Evolutionary conservation across 768 basidiomycete genomes (phyloP), one percentile per base, ranked within the genome.

Genomic region (Coprinellus aureogranulatus): DNA sequence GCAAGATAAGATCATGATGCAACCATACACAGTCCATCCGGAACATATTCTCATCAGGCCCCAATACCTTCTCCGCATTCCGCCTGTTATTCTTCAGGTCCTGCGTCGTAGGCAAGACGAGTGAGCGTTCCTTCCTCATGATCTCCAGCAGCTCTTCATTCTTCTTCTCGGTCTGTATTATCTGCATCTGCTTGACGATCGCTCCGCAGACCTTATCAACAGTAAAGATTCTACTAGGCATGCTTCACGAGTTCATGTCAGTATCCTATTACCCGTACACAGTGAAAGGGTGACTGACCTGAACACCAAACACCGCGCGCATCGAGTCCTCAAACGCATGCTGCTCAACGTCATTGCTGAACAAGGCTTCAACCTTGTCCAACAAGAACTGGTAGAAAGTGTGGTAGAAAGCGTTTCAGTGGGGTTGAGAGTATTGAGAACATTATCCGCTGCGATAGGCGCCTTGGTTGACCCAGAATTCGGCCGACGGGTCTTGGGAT

Each of bases 311-410:
- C 79, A 94, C 87, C 55, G 80, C 81, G 42, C 96, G 80, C 77
- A 96, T 82, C 64, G 90, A 90, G 63, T 99, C 97, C 72, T 98
- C 96, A 68, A 95, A 98, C 3, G 78, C 81, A 42, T 78, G 75
- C 61, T 88, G 88, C 64, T 99, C 97, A 23, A 98, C 78, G 68
- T 97, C 92, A 61, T 89, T 90, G 66, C 95, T 95, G 62, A 98
- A 97, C 45, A 98, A 70, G 59, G 87, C 82, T 69, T 99, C 97
- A 67, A 91, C 92, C 3, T 90, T 86, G 58, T 89, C 90, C 16
- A 99, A 80, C 64, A 94, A 75, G 55, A 94, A 78, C 48, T 88
- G 87, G 64, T 98, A 98, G 64, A 85, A 91, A 62, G n/a, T n/a
- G n/a, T n/a, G n/a, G n/a, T n/a, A n/a, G n/a, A n/a, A n/a, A 90